Evolutionary conservation across 1,139 yeast species (phyloP).

Genomic region (Zygosaccharomyces sapae): DNA sequence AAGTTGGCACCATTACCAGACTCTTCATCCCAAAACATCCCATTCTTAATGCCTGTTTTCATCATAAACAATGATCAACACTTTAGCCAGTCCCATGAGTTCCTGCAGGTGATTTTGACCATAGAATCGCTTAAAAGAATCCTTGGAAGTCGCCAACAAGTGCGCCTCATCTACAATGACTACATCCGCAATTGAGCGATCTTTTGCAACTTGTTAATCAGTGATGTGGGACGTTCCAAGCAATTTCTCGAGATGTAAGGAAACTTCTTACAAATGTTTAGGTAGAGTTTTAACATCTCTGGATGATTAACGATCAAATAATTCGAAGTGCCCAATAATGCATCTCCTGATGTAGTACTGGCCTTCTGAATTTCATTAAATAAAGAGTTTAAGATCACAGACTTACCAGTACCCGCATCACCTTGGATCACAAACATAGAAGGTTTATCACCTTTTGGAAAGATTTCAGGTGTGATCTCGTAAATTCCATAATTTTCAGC

Average conservation of each 20-base stretch:
- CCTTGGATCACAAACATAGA: slow-evolving; percentile 42
- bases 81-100: slow-evolving; percentile 37
- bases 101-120: slow-evolving; percentile 43
- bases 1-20: slow-evolving; percentile 35
- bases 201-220: slow-evolving; percentile 37
- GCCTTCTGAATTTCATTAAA: slow-evolving; percentile 50
- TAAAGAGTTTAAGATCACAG: slow-evolving; percentile 71
- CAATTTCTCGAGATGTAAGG: slow-evolving; percentile 37
- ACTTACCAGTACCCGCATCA: slow-evolving; percentile 58
- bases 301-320: slow-evolving; percentile 43
- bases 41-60: slow-evolving; percentile 43
- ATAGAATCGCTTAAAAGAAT: slow-evolving; percentile 41
- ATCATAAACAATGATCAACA: slow-evolving; percentile 40
- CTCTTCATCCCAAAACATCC: slow-evolving; percentile 41
- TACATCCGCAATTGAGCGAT: slow-evolving; percentile 32
- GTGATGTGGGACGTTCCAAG: slow-evolving; percentile 42
- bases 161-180: slow-evolving; percentile 44
- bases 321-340: slow-evolving; percentile 33
- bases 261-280: slow-evolving; percentile 37
- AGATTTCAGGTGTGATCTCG: slow-evolving; percentile 24
- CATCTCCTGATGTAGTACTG: slow-evolving; percentile 14
- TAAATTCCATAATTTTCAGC: slow-evolving; percentile 31
- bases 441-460: slow-evolving; percentile 23
- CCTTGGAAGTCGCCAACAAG: slow-evolving; percentile 40
- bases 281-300: slow-evolving; percentile 42